Evolutionary conservation across 495 filamentous ascomycete species (phyloP), one percentile per base, ranked within the genome.

Genomic region (Penicillium riverlandense): DNA sequence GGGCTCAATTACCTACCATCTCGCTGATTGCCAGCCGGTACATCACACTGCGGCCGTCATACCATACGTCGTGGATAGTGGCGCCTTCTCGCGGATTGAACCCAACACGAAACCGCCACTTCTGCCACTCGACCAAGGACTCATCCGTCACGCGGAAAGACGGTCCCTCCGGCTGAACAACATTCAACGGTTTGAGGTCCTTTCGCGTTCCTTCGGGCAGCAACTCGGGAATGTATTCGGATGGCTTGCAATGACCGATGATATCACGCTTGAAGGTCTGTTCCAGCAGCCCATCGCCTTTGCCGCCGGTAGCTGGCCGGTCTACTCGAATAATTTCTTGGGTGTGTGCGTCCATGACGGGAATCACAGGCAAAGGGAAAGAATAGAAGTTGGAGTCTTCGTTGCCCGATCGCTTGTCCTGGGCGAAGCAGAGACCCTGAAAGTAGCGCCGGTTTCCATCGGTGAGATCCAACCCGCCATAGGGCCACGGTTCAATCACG

Each of bases 161-260:
- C 1, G 95, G 90, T 11, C 91, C 91, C 47, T 95, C 88, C 0
- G 91, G 91, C 68, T 97, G 91, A 1, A 87, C 90, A 57, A 96
- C 91, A 66, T 94, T 82, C 61, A 96, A 85, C 11, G 91, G 88
- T 70, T 95, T 96, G 43, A 94, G 57, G 48, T 90, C 81, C 22
- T 22, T 22, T 22, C 22, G 22, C 22, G 89, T 73, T 8, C 74
- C 66, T 8, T 63, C 54, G 0, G 63, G 53, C 37, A 90, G 79
- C 12, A 77, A 58, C 52, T 92, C 88, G 0, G 69, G 69, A 2
- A 72, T 75, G 50, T 95, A 95, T 58, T 95, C 88, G 0, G 69
- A 69, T 8, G 53, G 50, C 42, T 66, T 70, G 50, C 66, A 70
- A 42, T 72, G 69, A 6, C 63, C 65, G 13, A 72, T 68, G 37